Conservation (phyloP, 164 flowering plant genomes). For the Sextonia rubra region DNA sequence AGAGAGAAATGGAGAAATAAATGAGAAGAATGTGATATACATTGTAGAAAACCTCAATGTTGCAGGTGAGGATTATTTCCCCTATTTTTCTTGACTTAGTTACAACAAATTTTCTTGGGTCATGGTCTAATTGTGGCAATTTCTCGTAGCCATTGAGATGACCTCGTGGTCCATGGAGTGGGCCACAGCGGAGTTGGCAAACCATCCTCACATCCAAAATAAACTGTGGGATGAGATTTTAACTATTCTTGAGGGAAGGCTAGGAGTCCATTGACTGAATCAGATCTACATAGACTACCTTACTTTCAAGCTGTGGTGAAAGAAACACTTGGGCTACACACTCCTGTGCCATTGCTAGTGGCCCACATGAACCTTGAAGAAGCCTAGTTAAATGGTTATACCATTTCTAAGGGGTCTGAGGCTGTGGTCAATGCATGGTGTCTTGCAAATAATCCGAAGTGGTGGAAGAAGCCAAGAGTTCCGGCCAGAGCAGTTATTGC, state of each 20-base stretch:
- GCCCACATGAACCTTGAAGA: conserved; percentile 73
- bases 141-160: conserved; percentile 15
- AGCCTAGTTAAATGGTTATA: conserved; percentile 51
- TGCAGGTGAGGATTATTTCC: conserved; percentile 24
- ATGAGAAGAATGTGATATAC: conserved; percentile 54
- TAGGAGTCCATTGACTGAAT: conserved; percentile 42
- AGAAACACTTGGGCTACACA: conserved; percentile 54
- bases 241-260: conserved; percentile 33
- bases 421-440: conserved; percentile 74
- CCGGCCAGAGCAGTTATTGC: conserved; percentile 62
- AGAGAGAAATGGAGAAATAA: conserved; percentile 54
- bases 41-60: conserved; percentile 74
- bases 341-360: conserved; percentile 53
- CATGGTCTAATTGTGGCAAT: background rate
- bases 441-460: conserved; percentile 60
- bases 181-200: conserved; percentile 65
- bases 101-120: background rate
- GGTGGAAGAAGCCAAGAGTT: conserved; percentile 57
- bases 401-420: conserved; percentile 55
- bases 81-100: background rate
- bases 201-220: conserved; percentile 46
- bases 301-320: conserved; percentile 61
- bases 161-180: conserved; percentile 69
- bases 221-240: conserved; percentile 44
- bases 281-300: conserved; percentile 36